Evolutionary conservation across 2,329 filamentous ascomycete genomes (phyloP).

Genomic region (Colletotrichum sp.): DNA sequence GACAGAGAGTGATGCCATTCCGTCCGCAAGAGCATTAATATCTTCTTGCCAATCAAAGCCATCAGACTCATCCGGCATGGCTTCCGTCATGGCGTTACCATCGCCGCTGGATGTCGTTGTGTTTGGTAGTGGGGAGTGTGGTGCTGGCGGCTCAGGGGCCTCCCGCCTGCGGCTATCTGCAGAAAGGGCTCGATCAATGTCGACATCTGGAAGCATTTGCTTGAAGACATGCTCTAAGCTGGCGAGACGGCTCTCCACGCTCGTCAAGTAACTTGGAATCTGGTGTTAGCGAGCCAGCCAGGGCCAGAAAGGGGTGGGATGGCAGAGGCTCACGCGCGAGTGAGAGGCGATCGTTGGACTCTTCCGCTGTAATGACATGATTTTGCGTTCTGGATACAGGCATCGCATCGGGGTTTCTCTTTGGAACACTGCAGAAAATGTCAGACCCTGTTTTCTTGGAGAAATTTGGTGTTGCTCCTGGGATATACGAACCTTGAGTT

Average conservation of each 20-base stretch:
- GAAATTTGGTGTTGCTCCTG: neutral
- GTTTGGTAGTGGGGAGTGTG: neutral
- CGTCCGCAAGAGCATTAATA: constrained; percentile 34
- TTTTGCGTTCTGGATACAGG: constrained; percentile 26
- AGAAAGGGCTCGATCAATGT: constrained; percentile 26
- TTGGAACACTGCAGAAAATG: constrained; percentile 27
- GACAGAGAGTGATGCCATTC: constrained; percentile 40
- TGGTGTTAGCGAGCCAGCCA: neutral
- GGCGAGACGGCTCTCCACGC: constrained; percentile 25
- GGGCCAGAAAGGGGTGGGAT: neutral
- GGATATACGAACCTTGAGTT: constrained; percentile 22
- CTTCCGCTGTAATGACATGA: constrained; percentile 31
- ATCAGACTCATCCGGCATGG: constrained; percentile 32
- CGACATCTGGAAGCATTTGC: constrained; percentile 25
- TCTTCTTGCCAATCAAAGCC: constrained; percentile 38
- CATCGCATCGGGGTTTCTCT: constrained; percentile 27
- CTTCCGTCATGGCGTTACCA: constrained; percentile 26
- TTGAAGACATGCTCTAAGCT: constrained; percentile 25
- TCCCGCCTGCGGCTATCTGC: neutral
- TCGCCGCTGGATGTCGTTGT: neutral
- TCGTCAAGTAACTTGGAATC: constrained; percentile 26
- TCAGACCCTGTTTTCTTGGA: neutral
- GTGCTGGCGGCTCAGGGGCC: neutral
- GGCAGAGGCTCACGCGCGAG: constrained; percentile 25
- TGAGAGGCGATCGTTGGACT: constrained; percentile 28